Conservation (phyloP, 2,329 filamentous ascomycete species). For the Paramyrothecium sp. region DNA sequence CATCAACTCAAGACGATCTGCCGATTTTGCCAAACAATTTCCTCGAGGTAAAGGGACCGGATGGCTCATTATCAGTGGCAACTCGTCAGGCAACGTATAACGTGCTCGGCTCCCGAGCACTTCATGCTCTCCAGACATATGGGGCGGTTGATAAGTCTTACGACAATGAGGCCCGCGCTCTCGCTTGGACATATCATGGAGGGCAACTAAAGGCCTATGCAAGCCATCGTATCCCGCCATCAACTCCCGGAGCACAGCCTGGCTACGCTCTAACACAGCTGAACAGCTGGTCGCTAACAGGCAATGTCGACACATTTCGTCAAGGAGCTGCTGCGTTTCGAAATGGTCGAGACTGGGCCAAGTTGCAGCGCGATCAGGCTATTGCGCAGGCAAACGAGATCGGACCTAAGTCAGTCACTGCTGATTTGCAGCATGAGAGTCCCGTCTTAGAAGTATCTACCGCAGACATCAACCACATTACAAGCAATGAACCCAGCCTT, state of each 20-base stretch:
- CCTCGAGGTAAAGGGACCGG: constrained; percentile 33
- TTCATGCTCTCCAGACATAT: constrained; percentile 32
- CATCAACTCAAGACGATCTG: constrained; percentile 24
- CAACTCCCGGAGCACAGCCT: constrained; percentile 16
- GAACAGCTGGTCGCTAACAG: constrained; percentile 22
- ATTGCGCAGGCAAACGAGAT: constrained; percentile 27
- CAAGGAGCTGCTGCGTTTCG: constrained; percentile 34
- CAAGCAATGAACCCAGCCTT: background rate
- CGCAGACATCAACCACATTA: background rate
- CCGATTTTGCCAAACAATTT: constrained; percentile 38
- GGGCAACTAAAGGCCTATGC: constrained; percentile 33
- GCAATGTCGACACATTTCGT: constrained; percentile 25
- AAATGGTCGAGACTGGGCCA: constrained; percentile 38
- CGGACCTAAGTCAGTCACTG: background rate
- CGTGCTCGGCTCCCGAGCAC: constrained; percentile 30
- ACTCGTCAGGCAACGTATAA: constrained; percentile 32
- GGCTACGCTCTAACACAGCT: constrained; percentile 40
- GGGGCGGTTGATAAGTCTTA: constrained; percentile 21
- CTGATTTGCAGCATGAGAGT: background rate
- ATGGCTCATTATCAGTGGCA: constrained; percentile 23
- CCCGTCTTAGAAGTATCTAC: background rate
- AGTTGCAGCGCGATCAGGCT: constrained; percentile 31
- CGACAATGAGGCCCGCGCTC: constrained; percentile 36
- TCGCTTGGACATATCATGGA: constrained; percentile 33
- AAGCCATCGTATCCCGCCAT: constrained; percentile 28